Conservation (phyloP, 345 rosid species). For the Luvunga scandens region DNA sequence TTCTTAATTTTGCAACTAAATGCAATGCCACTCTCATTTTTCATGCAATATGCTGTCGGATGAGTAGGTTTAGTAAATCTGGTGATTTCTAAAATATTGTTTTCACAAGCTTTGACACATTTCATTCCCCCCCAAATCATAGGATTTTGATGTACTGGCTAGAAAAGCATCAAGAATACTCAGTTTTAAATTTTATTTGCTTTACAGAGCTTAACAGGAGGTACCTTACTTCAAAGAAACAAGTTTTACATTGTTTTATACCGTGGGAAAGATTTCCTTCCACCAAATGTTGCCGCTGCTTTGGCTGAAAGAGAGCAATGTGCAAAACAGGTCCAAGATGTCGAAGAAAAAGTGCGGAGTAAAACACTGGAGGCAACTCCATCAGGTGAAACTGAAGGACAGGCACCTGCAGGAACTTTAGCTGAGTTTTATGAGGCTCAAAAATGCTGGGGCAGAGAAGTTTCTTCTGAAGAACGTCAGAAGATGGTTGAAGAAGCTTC, state of each 20-base stretch:
- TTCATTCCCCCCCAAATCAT: neutral
- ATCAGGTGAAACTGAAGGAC: conserved; percentile 48
- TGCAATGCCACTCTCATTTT: neutral
- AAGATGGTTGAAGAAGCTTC: conserved; percentile 90
- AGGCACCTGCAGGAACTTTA: conserved; percentile 81
- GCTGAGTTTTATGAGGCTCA: conserved; percentile 98
- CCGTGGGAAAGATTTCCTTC: conserved; percentile 98
- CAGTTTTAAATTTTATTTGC: conserved; percentile 12
- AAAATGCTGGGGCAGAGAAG: conserved; percentile 86
- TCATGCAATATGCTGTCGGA: neutral
- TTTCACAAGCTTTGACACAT: neutral
- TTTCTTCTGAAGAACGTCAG: conserved; percentile 74
- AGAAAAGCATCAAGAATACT: neutral
- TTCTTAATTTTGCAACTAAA: neutral
- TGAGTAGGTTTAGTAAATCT: neutral
- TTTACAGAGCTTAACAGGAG: conserved; percentile 80
- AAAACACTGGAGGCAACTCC: conserved; percentile 44
- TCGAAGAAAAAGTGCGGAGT: conserved; percentile 68
- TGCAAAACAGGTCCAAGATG: conserved; percentile 76
- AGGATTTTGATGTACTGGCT: neutral
- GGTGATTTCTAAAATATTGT: neutral
- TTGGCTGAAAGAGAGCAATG: conserved; percentile 81
- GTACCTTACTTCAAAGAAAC: conserved; percentile 88
- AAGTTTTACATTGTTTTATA: conserved; percentile 89
- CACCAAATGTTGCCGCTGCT: conserved; percentile 77